Conservation (phyloP, 2,329 filamentous ascomycete genomes). For the Aurifilum marmelostoma region DNA sequence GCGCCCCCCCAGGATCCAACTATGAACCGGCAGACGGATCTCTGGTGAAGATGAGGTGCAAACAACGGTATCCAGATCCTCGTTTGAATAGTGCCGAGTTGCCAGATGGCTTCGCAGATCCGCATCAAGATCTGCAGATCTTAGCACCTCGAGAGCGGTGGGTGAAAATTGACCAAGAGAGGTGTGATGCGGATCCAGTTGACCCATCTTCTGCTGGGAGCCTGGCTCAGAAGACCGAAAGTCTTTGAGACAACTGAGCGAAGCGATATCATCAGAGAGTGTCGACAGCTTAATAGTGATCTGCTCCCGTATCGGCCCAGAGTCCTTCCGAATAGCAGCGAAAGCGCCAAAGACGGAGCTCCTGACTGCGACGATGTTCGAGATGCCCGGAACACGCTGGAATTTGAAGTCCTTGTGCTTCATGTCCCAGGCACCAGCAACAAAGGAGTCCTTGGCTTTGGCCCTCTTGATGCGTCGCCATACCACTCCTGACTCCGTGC, state of each 20-base stretch:
- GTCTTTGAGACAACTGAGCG: conserved; percentile 68
- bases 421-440: conserved; percentile 52
- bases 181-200: too few species aligned
- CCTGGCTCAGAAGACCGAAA: conserved; percentile 53
- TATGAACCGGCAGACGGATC: conserved; percentile 76
- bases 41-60: conserved; percentile 66
- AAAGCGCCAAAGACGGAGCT: conserved; percentile 91
- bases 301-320: conserved; percentile 74
- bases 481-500: conserved; percentile 88
- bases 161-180: too few species aligned
- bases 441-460: conserved; percentile 72
- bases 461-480: conserved; percentile 85
- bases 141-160: conserved; percentile 57
- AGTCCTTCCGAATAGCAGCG: conserved; percentile 83
- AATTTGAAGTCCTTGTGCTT: conserved; percentile 94
- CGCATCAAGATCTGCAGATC: conserved; percentile 66
- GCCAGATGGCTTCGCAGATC: conserved; percentile 60
- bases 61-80: conserved; percentile 49
- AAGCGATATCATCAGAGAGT: conserved; percentile 74
- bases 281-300: conserved; percentile 68
- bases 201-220: conserved; percentile 42
- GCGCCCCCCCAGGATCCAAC: conserved; percentile 76
- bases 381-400: conserved; percentile 84
- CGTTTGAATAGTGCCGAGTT: conserved; percentile 43
- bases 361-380: conserved; percentile 79